Evolutionary conservation across 139 green algal species (phyloP).

Genomic region (Chlamydomonas incerta): DNA sequence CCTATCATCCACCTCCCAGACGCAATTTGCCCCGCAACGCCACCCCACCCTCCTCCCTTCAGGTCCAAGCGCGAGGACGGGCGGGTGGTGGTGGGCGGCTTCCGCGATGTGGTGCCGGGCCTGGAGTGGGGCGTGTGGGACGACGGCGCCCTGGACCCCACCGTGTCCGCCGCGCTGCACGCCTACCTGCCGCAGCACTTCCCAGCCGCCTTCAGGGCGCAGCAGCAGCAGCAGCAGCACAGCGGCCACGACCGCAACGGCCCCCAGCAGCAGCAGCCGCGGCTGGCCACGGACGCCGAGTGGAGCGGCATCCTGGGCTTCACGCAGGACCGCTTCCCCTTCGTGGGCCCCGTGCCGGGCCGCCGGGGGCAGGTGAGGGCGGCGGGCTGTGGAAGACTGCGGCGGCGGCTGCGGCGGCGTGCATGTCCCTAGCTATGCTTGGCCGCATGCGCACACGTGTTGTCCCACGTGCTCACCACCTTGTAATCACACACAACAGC

Average conservation of each 20-base stretch:
- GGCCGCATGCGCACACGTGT: not conserved
- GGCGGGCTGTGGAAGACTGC: not conserved
- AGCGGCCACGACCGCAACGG: not conserved
- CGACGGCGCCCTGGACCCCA: constrained; percentile 27
- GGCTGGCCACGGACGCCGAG: constrained; percentile 22
- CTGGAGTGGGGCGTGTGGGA: constrained; percentile 40
- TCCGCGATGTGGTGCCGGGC: constrained; percentile 45
- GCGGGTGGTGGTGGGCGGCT: constrained; percentile 47
- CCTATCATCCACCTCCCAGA: too few relatives aligned
- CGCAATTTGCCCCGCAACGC: too few relatives aligned
- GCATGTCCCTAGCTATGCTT: not conserved
- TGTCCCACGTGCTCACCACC: not conserved
- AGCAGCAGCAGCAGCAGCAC: not conserved
- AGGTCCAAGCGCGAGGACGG: constrained; percentile 35
- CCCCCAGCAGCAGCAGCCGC: too few relatives aligned
- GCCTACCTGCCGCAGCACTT: constrained; percentile 40
- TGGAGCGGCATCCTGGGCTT: constrained; percentile 56
- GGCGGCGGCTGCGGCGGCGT: not conserved
- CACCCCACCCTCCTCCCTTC: too few relatives aligned
- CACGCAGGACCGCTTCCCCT: constrained; percentile 46
- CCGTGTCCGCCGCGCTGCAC: not conserved
- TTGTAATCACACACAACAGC: too few relatives aligned
- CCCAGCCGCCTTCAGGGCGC: constrained; percentile 4
- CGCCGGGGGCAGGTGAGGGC: constrained; percentile 18
- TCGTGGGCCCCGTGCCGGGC: constrained; percentile 30